A percentile compares a stretch with the other conserved stretches of the same genome.
phyloP scores from a whole-genome alignment of 345 rosid genomes.

The Linum usitatissimum region DNA sequence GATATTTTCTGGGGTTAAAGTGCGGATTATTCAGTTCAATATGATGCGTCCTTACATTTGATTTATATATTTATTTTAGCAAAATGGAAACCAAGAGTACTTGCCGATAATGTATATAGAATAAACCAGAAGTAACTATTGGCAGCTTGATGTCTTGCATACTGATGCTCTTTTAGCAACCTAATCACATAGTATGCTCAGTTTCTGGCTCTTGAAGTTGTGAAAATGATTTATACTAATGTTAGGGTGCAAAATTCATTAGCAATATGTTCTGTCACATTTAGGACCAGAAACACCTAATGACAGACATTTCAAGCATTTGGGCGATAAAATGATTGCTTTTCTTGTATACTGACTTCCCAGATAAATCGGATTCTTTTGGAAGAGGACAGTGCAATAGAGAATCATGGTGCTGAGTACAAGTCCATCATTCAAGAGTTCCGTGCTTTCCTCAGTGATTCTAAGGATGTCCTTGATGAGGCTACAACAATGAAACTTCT shows the following conservation, averaged over 20 bases:
- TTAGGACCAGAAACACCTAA: slow-evolving; percentile 2
- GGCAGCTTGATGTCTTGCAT: neutral
- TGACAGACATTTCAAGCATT: slow-evolving; percentile 2
- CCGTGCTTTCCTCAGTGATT: slow-evolving; percentile 88
- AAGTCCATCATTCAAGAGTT: slow-evolving; percentile 76
- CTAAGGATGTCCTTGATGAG: slow-evolving; percentile 96
- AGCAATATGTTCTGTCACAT: neutral
- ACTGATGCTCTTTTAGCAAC: neutral
- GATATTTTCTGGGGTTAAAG: neutral
- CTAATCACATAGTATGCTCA: neutral
- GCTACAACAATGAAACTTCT: slow-evolving; percentile 94
- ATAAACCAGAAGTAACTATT: neutral
- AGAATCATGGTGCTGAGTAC: slow-evolving; percentile 69
- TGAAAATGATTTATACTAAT: too few species aligned
- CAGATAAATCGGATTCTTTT: slow-evolving; percentile 87
- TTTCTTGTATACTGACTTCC: slow-evolving; percentile 6
- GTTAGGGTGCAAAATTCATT: neutral
- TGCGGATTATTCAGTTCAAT: neutral
- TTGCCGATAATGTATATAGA: neutral
- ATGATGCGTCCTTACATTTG: neutral
- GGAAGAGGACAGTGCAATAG: slow-evolving; percentile 86
- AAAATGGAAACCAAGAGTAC: neutral
- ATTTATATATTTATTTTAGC: neutral
- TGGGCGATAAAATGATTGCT: neutral
- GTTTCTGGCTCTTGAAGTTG: neutral